Base-by-base conservation (phyloP, 75 land plant species). In the Sequoia sempervirens region DNA sequence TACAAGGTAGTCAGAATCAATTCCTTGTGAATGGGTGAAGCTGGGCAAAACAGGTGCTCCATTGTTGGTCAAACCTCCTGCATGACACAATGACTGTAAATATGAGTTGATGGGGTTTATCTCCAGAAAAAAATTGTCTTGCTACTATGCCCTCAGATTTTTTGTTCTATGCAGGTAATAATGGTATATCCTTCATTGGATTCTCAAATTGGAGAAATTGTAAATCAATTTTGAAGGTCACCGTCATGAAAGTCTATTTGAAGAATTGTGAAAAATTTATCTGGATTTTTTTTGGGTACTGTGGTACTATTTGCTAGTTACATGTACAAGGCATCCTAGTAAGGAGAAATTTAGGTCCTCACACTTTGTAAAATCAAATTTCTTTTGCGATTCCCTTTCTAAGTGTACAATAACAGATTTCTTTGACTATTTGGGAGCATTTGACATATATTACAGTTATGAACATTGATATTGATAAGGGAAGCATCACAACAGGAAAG, bases 141-240 rank as follows among this genome's bases (percentile, higher is more conserved):
- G 37, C 15, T 80, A 32, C 5, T 36, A 34, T 81, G 40, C 64
- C 64, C 54, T 81, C 40, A 36, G 54, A 81, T 81, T 81, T 50
- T 81, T 81, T 81, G 41, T 81, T 81, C 82, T 34, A 53, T 45
- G 46, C 80, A 81, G 82, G 82, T 81, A 81, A 81, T 81, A 81
- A 81, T 81, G 82, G 82, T 34, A 34, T 52, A 50, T 52, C 61
- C 82, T 81, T 32, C 40, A 81, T 52, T 81, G 80, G 80, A 45
- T 81, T 81, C 82, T 81, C 82, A 81, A 81, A 81, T 81, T 81
- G 82, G 82, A 81, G 82, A 81, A 81, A 81, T 53, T 81, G 82
- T 81, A 81, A 52, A 81, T 52, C 82, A 81, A 47, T 81, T 81
- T 81, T 81, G 82, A 34, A 81, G 58, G 37, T 53, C 53, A 50